These are phyloP conservation scores for Scleromitrula shiraiana DNA, from an alignment of 2,329 filamentous ascomycete species.

Conservation along the genomic window DNA sequence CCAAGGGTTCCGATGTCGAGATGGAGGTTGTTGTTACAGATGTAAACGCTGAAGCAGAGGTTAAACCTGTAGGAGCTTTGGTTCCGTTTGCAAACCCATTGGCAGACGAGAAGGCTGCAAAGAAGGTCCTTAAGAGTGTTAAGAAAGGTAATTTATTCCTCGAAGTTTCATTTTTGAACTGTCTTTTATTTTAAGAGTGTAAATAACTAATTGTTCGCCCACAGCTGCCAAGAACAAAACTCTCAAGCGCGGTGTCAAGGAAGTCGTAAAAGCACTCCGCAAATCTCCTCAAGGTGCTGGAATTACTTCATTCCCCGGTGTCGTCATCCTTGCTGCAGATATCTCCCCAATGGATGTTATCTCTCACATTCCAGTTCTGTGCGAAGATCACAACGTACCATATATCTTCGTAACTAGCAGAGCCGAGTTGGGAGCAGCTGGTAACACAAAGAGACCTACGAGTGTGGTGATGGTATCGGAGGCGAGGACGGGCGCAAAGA, in stretches of 20 bases:
- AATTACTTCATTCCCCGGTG: constrained; percentile 54
- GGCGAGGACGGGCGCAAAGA: constrained; percentile 37
- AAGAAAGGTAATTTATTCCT: constrained; percentile 42
- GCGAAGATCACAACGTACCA: constrained; percentile 95
- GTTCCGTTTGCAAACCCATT: constrained; percentile 80
- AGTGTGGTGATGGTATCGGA: constrained; percentile 86
- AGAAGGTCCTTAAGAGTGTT: constrained; percentile 58
- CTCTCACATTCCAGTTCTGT: constrained; percentile 92
- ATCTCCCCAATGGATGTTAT: constrained; percentile 99
- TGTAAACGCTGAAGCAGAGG: constrained; percentile 33
- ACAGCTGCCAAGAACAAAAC: constrained; percentile 90
- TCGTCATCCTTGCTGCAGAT: constrained; percentile 91
- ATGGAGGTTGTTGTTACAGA: constrained; percentile 34
- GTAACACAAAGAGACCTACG: constrained; percentile 91
- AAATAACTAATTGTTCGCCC: too few relatives aligned
- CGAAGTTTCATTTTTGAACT: too few relatives aligned
- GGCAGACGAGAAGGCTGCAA: constrained; percentile 66
- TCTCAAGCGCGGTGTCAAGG: constrained; percentile 96
- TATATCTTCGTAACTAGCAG: constrained; percentile 93
- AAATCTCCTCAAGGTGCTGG: constrained; percentile 72
- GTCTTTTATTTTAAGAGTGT: too few relatives aligned
- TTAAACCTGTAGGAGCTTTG: constrained; percentile 48
- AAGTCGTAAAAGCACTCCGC: constrained; percentile 96
- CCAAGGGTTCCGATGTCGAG: constrained; percentile 45
- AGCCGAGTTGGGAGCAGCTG: constrained; percentile 87